Percentiles rank a stretch among this genome's conserved stretches.
These are phyloP conservation scores for Russula earlei DNA, from an alignment of 768 basidiomycete genomes.

Conservation along the genomic window DNA sequence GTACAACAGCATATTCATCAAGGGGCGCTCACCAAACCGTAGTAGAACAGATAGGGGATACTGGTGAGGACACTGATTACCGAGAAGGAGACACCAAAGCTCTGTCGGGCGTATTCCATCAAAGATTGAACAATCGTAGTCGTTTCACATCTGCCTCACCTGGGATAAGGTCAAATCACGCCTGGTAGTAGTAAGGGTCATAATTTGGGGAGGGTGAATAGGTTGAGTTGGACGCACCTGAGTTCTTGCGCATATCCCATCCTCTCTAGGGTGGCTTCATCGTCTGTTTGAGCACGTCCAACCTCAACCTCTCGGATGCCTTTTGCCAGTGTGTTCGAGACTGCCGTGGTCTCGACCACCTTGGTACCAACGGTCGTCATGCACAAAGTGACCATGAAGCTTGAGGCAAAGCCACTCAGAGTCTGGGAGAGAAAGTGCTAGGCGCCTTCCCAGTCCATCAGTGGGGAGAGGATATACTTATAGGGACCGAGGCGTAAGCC, in stretches of 20 bases:
- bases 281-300: slow-evolving; percentile 23
- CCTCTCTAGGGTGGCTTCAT: slow-evolving; percentile 54
- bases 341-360: too few species aligned
- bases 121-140: background rate
- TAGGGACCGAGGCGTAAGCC: too few species aligned
- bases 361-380: too few species aligned
- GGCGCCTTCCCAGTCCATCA: too few species aligned
- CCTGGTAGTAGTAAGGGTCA: slow-evolving; percentile 26
- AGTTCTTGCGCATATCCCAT: slow-evolving; percentile 71
- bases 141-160: slow-evolving; percentile 28
- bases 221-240: slow-evolving; percentile 32
- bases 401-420: too few species aligned
- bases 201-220: background rate
- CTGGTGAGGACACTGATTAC: slow-evolving; percentile 72
- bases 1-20: background rate
- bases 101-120: slow-evolving; percentile 30
- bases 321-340: too few species aligned
- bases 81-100: slow-evolving; percentile 67
- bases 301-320: too few species aligned
- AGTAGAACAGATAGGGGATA: slow-evolving; percentile 57
- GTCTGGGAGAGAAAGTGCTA: too few species aligned
- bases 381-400: too few species aligned
- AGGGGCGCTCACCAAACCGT: slow-evolving; percentile 46
- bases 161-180: slow-evolving; percentile 56
- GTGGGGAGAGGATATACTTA: too few species aligned